Evolutionary conservation across 2,329 filamentous ascomycete species (phyloP).

Genomic region (Fusarium circinatum): DNA sequence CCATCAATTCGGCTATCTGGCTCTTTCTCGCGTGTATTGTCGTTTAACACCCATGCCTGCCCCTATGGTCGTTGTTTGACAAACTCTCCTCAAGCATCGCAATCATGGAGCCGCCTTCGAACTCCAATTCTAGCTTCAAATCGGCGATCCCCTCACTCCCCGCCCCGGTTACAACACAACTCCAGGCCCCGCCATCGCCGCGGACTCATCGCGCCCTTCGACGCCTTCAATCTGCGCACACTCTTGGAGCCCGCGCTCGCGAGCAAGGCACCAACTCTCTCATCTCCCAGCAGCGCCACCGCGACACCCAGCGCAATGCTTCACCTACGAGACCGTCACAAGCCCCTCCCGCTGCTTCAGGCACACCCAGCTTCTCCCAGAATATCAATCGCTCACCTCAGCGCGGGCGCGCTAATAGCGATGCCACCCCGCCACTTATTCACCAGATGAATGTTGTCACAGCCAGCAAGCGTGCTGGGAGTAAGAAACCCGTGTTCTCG

Average conservation of each 20-base stretch:
- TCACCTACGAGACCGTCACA: constrained; percentile 47
- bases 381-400: constrained; percentile 56
- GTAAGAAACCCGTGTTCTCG: constrained; percentile 57
- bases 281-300: constrained; percentile 71
- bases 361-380: constrained; percentile 18
- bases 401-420: constrained; percentile 77
- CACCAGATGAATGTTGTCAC: constrained; percentile 52
- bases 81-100: constrained; percentile 3
- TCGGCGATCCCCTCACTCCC: constrained; percentile 39
- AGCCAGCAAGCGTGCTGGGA: constrained; percentile 51
- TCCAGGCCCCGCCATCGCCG: constrained; percentile 68
- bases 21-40: constrained; percentile 2
- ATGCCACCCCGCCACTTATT: constrained; percentile 62
- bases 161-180: constrained; percentile 52
- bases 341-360: constrained; percentile 5
- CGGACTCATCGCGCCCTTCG: constrained; percentile 74
- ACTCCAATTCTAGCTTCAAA: constrained; percentile 24
- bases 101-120: constrained; percentile 35
- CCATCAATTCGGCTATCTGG: background rate
- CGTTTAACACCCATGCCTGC: constrained; percentile 1
- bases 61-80: background rate
- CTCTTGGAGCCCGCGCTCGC: constrained; percentile 68
- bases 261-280: constrained; percentile 62
- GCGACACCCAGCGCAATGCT: constrained; percentile 53
- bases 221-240: constrained; percentile 80